A percentile compares a stretch with the other conserved stretches of the same genome.
Conservation (phyloP, 1,139 yeast species). For the Kodamaea alishanica region DNA sequence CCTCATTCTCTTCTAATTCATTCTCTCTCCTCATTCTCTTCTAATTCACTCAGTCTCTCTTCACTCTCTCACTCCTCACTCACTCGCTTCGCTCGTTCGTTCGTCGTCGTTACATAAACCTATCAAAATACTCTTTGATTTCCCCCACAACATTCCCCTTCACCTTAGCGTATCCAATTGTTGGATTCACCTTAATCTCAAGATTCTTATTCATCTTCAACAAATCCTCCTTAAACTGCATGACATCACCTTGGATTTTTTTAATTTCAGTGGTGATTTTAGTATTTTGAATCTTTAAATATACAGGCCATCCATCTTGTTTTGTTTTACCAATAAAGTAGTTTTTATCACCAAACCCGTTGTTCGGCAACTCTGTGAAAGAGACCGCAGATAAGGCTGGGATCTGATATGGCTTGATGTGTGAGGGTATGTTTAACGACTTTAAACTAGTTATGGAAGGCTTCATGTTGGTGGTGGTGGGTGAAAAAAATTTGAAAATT, state of each 20-base stretch:
- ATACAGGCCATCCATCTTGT: slow-evolving; percentile 67
- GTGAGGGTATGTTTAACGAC: slow-evolving; percentile 22
- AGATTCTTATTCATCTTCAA: slow-evolving; percentile 44
- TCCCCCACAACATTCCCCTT: slow-evolving; percentile 55
- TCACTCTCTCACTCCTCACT: too few relatives aligned
- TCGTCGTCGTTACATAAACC: slow-evolving; percentile 7
- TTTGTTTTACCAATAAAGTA: slow-evolving; percentile 55
- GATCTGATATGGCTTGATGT: slow-evolving; percentile 23
- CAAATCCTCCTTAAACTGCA: slow-evolving; percentile 57
- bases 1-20: too few relatives aligned
- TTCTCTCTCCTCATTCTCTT: too few relatives aligned
- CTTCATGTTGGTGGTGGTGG: slow-evolving; percentile 22
- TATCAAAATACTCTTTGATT: slow-evolving; percentile 37
- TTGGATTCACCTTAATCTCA: slow-evolving; percentile 41
- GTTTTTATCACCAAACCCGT: slow-evolving; percentile 40
- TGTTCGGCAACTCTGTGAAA: slow-evolving; percentile 32
- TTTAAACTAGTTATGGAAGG: slow-evolving; percentile 22
- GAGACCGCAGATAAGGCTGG: slow-evolving; percentile 28
- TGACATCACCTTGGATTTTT: slow-evolving; percentile 58
- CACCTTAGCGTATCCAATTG: slow-evolving; percentile 44
- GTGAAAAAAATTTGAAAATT: slow-evolving; percentile 1
- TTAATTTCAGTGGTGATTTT: slow-evolving; percentile 60
- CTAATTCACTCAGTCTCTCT: too few relatives aligned
- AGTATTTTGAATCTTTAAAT: slow-evolving; percentile 54
- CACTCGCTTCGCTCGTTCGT: too few relatives aligned